These are phyloP conservation scores for Russula virescens DNA, from an alignment of 768 basidiomycete genomes.

Conservation along the genomic window DNA sequence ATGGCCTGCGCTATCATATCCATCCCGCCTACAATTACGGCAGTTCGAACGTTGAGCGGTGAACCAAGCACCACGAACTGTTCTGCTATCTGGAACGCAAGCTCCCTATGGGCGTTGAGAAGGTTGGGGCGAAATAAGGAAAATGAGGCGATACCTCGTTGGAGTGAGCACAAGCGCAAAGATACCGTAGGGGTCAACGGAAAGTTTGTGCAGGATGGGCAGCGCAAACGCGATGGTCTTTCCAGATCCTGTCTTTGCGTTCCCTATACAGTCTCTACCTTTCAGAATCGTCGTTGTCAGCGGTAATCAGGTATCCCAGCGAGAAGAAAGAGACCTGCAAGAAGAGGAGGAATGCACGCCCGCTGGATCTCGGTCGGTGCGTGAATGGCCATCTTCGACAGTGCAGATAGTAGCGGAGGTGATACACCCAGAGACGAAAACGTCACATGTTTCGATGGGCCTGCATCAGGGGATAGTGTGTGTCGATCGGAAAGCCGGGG, in stretches of 20 bases:
- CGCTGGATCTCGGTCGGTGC: constrained; percentile 82
- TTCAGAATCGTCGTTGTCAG: constrained; percentile 25
- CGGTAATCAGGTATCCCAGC: neutral
- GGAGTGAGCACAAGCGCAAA: constrained; percentile 92
- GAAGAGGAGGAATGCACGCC: constrained; percentile 83
- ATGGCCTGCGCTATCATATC: constrained; percentile 94
- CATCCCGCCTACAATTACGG: constrained; percentile 95
- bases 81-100: constrained; percentile 96
- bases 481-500: constrained; percentile 17
- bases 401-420: constrained; percentile 50
- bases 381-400: constrained; percentile 79
- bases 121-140: neutral
- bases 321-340: constrained; percentile 52
- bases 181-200: constrained; percentile 88
- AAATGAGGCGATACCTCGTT: constrained; percentile 58
- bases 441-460: constrained; percentile 28
- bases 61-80: constrained; percentile 90
- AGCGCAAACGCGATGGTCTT: constrained; percentile 97
- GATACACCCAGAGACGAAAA: constrained; percentile 61
- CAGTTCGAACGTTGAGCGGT: constrained; percentile 73
- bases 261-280: constrained; percentile 96
- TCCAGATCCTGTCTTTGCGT: constrained; percentile 96
- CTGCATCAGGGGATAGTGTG: constrained; percentile 5
- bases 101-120: constrained; percentile 54
- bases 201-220: constrained; percentile 86